Conservation (phyloP, 2,329 filamentous ascomycete genomes). For the Colletotrichum endophyticum region DNA sequence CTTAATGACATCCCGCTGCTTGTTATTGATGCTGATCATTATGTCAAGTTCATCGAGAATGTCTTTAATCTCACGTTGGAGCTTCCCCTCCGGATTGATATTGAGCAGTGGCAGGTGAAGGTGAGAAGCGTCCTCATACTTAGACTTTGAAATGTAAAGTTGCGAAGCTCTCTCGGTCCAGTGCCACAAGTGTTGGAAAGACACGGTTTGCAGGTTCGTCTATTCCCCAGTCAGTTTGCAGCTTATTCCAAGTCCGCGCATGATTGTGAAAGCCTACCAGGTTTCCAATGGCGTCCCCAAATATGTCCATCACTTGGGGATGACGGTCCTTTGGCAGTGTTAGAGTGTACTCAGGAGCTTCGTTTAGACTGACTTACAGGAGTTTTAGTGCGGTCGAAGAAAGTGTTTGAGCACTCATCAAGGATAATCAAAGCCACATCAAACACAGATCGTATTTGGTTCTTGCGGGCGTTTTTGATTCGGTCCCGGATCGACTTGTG, state of each 20-base stretch:
- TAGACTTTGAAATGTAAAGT: constrained; percentile 22
- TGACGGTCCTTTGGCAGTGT: too few species aligned
- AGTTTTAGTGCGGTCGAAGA: constrained; percentile 42
- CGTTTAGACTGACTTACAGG: too few species aligned
- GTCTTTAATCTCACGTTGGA: constrained; percentile 50
- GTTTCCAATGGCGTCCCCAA: constrained; percentile 45
- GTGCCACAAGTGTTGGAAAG: constrained; percentile 40
- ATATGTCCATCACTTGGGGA: constrained; percentile 45
- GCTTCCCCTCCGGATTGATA: constrained; percentile 45
- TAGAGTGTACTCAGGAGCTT: too few species aligned
- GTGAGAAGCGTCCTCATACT: constrained; percentile 22
- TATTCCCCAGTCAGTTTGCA: too few species aligned
- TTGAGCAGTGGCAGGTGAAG: constrained; percentile 38
- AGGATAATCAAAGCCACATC: constrained; percentile 48
- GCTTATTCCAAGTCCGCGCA: too few species aligned
- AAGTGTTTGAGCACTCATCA: constrained; percentile 42
- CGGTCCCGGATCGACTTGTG: constrained; percentile 43
- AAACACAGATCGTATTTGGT: constrained; percentile 40
- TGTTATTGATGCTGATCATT: constrained; percentile 42
- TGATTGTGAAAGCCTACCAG: too few species aligned
- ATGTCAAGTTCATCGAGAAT: constrained; percentile 54
- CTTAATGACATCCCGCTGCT: constrained; percentile 37
- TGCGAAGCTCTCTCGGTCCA: constrained; percentile 18
- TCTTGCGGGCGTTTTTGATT: constrained; percentile 26
- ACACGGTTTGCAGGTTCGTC: too few species aligned